phyloP scores from a whole-genome alignment of 2,329 filamentous ascomycete species.

The Endocalyx cinctus region DNA sequence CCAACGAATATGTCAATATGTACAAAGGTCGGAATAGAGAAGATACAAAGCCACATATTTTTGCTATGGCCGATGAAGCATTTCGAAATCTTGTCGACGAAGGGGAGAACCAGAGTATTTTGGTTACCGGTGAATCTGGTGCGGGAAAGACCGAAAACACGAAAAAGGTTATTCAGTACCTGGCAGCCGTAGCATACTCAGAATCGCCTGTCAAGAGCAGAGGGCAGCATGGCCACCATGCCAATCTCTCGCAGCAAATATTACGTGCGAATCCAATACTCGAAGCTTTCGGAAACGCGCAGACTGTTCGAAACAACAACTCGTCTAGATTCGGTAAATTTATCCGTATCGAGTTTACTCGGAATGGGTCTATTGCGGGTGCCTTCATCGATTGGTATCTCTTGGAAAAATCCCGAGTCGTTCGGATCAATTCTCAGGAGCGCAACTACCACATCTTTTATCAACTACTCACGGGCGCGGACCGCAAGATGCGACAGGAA shows the following conservation, averaged over 20 bases:
- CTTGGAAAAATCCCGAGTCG: slow-evolving; percentile 95
- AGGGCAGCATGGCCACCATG: slow-evolving; percentile 69
- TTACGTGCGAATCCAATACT: slow-evolving; percentile 93
- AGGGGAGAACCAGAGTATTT: slow-evolving; percentile 91
- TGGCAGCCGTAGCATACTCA: slow-evolving; percentile 85
- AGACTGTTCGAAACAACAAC: slow-evolving; percentile 97
- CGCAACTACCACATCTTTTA: slow-evolving; percentile 98
- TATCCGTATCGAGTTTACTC: slow-evolving; percentile 91
- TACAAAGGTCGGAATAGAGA: slow-evolving; percentile 89
- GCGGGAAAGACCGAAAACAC: slow-evolving; percentile 99
- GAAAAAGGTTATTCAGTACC: slow-evolving; percentile 98
- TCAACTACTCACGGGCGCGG: slow-evolving; percentile 83
- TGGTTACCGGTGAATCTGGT: slow-evolving; percentile 96
- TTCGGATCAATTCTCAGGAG: slow-evolving; percentile 80
- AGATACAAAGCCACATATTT: slow-evolving; percentile 95
- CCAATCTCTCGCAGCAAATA: slow-evolving; percentile 93
- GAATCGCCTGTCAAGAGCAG: slow-evolving; percentile 65
- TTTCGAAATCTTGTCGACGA: slow-evolving; percentile 95
- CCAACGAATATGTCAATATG: slow-evolving; percentile 96
- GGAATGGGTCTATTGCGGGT: slow-evolving; percentile 83
- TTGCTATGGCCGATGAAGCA: slow-evolving; percentile 93
- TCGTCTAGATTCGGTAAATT: slow-evolving; percentile 98
- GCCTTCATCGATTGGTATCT: slow-evolving; percentile 99
- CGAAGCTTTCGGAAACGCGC: slow-evolving; percentile 96
- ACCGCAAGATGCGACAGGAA: slow-evolving; percentile 65